phyloP scores from a whole-genome alignment of 352 stramenopile genomes.

The Pythium oligandrum region DNA sequence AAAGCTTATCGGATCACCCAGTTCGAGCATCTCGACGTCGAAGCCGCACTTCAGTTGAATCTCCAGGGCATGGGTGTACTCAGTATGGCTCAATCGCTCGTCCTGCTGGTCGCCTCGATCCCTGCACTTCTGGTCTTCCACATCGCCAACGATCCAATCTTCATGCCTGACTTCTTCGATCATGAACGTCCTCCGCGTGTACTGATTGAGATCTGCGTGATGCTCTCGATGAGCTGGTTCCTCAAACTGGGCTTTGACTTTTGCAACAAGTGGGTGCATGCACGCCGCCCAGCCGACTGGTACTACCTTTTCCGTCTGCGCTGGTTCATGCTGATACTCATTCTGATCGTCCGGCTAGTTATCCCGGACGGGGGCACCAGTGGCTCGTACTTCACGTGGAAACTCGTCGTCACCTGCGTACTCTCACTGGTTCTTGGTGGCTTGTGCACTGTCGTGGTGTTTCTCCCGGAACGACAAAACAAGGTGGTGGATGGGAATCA shows the following conservation, averaged over 20 bases:
- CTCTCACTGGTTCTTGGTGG: conserved; percentile 20
- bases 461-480: conserved; percentile 19
- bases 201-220: conserved; percentile 28
- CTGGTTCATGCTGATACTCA: conserved; percentile 23
- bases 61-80: conserved; percentile 39
- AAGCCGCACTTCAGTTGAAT: conserved; percentile 37
- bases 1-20: conserved; percentile 26
- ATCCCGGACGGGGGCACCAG: conserved; percentile 10
- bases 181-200: conserved; percentile 11
- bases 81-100: conserved; percentile 31
- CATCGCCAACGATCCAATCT: conserved; percentile 20
- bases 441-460: conserved; percentile 22
- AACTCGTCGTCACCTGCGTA: conserved; percentile 16
- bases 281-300: conserved; percentile 25
- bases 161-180: conserved; percentile 19
- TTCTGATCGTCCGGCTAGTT: conserved; percentile 25
- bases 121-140: conserved; percentile 32
- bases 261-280: conserved; percentile 27
- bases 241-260: conserved; percentile 42
- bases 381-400: conserved; percentile 11
- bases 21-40: conserved; percentile 30
- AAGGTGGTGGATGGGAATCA: conserved; percentile 25
- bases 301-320: conserved; percentile 29
- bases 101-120: conserved; percentile 27
- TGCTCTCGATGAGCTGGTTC: conserved; percentile 48